phyloP scores from a whole-genome alignment of 768 basidiomycete genomes.

The Trametes punicea region DNA sequence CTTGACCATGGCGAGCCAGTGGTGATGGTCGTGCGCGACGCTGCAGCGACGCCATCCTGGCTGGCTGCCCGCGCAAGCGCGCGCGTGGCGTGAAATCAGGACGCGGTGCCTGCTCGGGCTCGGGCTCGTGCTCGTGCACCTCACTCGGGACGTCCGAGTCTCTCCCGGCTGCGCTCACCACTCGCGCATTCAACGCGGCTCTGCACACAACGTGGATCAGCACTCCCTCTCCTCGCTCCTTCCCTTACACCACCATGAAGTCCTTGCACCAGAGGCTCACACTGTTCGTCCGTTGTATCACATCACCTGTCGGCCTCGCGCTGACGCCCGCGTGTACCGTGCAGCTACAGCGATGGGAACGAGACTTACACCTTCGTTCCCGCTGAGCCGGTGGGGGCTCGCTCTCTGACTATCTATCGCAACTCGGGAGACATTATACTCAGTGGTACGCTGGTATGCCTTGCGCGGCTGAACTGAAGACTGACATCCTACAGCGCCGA shows the following conservation, averaged over 20 bases:
- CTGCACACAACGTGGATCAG: not conserved
- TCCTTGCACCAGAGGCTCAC: slow-evolving; percentile 70
- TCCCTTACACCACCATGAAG: slow-evolving; percentile 48
- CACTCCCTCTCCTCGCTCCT: not conserved
- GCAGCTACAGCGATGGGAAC: slow-evolving; percentile 66
- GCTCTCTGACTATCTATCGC: slow-evolving; percentile 68
- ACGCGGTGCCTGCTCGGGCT: slow-evolving; percentile 14
- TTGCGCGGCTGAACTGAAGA: not conserved
- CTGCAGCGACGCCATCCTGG: slow-evolving; percentile 3
- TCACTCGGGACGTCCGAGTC: too few relatives aligned
- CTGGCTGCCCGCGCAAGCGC: not conserved
- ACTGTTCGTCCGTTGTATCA: slow-evolving; percentile 41
- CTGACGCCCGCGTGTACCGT: slow-evolving; percentile 7
- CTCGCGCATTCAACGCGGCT: too few relatives aligned
- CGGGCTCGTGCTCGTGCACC: slow-evolving; percentile 12
- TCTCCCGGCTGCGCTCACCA: too few relatives aligned
- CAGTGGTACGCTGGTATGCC: slow-evolving; percentile 45
- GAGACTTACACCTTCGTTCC: slow-evolving; percentile 81
- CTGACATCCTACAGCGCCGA: slow-evolving; percentile 41
- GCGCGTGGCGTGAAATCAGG: slow-evolving; percentile 20
- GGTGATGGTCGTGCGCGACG: slow-evolving; percentile 30
- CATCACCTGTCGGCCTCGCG: not conserved
- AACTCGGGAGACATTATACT: slow-evolving; percentile 73
- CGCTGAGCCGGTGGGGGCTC: slow-evolving; percentile 54
- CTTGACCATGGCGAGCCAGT: slow-evolving; percentile 50